Evolutionary conservation across 257 asterid genomes (phyloP), one percentile per base, ranked within the genome.

Genomic region (Solanum infundibuliforme): DNA sequence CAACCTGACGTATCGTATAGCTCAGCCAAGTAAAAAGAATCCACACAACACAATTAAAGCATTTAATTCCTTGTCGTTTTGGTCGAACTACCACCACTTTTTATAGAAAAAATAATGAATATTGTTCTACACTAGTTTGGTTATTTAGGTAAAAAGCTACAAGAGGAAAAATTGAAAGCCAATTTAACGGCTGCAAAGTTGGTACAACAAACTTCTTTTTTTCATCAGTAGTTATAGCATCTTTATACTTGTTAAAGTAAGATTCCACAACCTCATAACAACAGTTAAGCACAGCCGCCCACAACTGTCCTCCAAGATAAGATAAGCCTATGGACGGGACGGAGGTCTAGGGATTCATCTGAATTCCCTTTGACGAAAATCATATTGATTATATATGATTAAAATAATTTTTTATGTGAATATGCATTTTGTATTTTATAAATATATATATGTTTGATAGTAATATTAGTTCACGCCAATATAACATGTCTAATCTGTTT

Each of bases 271-370:
- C 4, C 41, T 81, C 68, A 81, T 81, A 32, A 13, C 20, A 12
- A 81, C 69, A 81, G 69, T 48, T 27, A 29, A 29, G 27, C 38
- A 81, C 18, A 81, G 38, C 69, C 69, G 41, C 29, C 68, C 69
- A 46, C 68, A 81, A 32, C 41, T 18, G 27, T 3, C 84, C 84
- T 41, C 36, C 11, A 7, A 7, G 84, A 77, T 14, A 27, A 46
- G 18, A 27, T 76, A 62, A 4, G 2, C 71, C 31, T n/a, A n/a
- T 4, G 3, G 31, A n/a, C 29, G 2, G 3, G 7, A 11, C 31
- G 7, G 1, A 60, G 9, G 6, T 8, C 0, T 0, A 60, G 3
- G 6, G 0, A 0, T n/a, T 4, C 1, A 62, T 62, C 3, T n/a
- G 16, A 62, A 62, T 62, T 1, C 0, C 0, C 6, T 62, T 62